phyloP scores from a whole-genome alignment of 345 rosid species.

The Citrus australasica region DNA sequence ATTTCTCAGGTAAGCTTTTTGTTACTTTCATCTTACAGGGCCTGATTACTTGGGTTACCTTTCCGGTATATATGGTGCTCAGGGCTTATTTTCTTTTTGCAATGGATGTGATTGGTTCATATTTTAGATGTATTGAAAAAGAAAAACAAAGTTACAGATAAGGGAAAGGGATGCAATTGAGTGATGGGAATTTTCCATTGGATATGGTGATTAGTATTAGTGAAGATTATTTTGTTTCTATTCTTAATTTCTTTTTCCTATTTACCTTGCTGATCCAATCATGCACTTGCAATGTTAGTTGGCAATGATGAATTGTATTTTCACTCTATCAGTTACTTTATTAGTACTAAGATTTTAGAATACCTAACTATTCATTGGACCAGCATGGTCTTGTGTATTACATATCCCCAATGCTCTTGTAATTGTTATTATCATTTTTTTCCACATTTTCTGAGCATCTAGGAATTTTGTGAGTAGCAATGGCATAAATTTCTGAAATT shows the following conservation, averaged over 20 bases:
- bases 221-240: too few species aligned
- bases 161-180: background rate
- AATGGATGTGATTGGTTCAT: background rate
- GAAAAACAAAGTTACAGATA: background rate
- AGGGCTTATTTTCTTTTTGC: background rate
- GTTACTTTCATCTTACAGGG: slow-evolving; percentile 3
- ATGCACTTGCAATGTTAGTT: background rate
- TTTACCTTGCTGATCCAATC: background rate
- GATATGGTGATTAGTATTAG: background rate
- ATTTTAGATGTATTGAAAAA: background rate
- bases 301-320: background rate
- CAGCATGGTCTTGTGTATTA: background rate
- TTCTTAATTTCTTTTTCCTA: background rate
- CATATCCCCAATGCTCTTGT: background rate
- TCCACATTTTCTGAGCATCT: background rate
- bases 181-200: background rate
- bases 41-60: background rate
- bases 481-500: background rate
- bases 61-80: background rate
- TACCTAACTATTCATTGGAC: background rate
- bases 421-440: background rate
- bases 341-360: background rate
- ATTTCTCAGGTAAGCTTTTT: slow-evolving; percentile 41
- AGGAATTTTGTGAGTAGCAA: background rate
- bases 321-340: background rate